Base-by-base conservation (phyloP, 1,284 basidiomycete species). In the Trichosporon asahii region DNA sequence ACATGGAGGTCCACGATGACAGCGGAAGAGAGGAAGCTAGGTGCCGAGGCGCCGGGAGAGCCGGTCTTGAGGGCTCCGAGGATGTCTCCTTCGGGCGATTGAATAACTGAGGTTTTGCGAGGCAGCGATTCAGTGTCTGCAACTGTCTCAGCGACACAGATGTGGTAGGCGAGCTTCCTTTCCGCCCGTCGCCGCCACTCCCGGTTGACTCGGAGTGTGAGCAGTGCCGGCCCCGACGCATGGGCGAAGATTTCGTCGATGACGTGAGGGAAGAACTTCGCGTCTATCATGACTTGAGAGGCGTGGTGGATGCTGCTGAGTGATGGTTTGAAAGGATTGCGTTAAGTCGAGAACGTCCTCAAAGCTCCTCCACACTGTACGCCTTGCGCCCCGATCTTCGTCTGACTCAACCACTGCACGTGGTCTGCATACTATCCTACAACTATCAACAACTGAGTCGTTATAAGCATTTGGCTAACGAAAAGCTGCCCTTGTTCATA, bases 211-310 rank as follows among this genome's bases (percentile, higher is more conserved):
- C 68, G 57, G 21, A 72, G 65, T 1, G 57, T 23, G 2, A 72
- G 65, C n/a, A 70, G 65, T 1, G 68, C 8, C 2, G 33, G 18
- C 6, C 35, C 64, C 2, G 66, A 25, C 8, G 66, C 66, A 18
- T 46, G 33, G 2, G 6, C 9, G 61, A 71, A 46, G 18, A 71
- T 49, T 21, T 27, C 11, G 40, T 68, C 70, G 5, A 71, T 27
- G 29, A 71, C 27, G 63, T 71, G 67, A 4, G 70, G 67, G 63
- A 60, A 71, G 21, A 65, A 68, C 11, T 65, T 15, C 12, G 55
- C 33, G 61, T 71, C 70, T 35, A 71, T 53, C n/a, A 9, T 27
- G 49, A 27, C 9, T n/a, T n/a, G n/a, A n/a, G n/a, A n/a, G n/a
- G n/a, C n/a, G n/a, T n/a, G n/a, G n/a, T n/a, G n/a, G n/a, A n/a